These are phyloP conservation scores for Starmerella kuoi DNA, from an alignment of 805 yeast species.

Conservation along the genomic window DNA sequence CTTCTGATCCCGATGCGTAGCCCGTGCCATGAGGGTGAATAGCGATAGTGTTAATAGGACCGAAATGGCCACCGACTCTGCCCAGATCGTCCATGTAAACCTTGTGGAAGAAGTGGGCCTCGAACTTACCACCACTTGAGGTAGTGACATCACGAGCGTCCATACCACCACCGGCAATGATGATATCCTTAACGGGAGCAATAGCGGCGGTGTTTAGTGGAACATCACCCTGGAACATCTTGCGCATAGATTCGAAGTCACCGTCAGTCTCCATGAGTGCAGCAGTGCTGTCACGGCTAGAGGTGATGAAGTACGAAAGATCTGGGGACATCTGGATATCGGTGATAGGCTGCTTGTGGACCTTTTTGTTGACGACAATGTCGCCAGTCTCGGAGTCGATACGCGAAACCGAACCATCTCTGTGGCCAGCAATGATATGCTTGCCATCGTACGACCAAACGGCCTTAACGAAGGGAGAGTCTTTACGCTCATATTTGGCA, in stretches of 20 bases:
- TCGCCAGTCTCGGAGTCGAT: slow-evolving; percentile 69
- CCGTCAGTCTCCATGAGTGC: slow-evolving; percentile 61
- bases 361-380: slow-evolving; percentile 42
- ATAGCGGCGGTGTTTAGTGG: slow-evolving; percentile 93
- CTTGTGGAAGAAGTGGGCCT: slow-evolving; percentile 91
- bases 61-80: slow-evolving; percentile 96
- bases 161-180: slow-evolving; percentile 97
- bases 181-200: slow-evolving; percentile 83
- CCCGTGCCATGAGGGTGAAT: slow-evolving; percentile 89
- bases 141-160: slow-evolving; percentile 97
- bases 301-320: slow-evolving; percentile 75
- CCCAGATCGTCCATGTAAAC: slow-evolving; percentile 93
- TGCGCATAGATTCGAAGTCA: slow-evolving; percentile 47
- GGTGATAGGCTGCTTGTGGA: slow-evolving; percentile 64
- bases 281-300: slow-evolving; percentile 86
- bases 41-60: slow-evolving; percentile 90
- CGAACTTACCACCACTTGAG: slow-evolving; percentile 95
- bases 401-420: slow-evolving; percentile 73
- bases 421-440: slow-evolving; percentile 74
- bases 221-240: slow-evolving; percentile 73
- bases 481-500: slow-evolving; percentile 18
- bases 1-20: slow-evolving; percentile 97
- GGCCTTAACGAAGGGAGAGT: slow-evolving; percentile 46
- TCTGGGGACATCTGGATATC: slow-evolving; percentile 87
- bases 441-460: slow-evolving; percentile 73